phyloP scores from a whole-genome alignment of 2,329 filamentous ascomycete species.

The Penicillium sp. region DNA sequence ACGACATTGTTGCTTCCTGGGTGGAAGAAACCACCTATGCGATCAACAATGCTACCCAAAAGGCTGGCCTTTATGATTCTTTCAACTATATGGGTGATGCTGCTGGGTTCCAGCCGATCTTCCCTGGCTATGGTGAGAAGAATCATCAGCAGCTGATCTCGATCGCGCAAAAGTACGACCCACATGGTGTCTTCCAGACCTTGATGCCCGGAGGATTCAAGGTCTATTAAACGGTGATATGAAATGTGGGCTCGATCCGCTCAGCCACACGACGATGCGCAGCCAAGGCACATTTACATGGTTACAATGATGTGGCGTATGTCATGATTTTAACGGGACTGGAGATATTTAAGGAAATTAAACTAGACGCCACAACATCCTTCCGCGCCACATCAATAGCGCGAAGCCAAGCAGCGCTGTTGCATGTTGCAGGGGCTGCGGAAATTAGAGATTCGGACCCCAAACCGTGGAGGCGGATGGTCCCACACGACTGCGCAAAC shows the following conservation, averaged over 20 bases:
- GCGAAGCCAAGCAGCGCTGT: background rate
- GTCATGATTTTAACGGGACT: background rate
- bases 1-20: conserved; percentile 37
- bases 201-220: conserved; percentile 46
- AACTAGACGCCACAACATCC: background rate
- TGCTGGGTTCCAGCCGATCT: conserved; percentile 42
- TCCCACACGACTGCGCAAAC: background rate
- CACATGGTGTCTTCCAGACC: conserved; percentile 41
- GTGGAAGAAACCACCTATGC: conserved; percentile 35
- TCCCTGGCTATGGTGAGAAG: conserved; percentile 39
- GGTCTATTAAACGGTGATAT: conserved; percentile 28
- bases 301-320: background rate
- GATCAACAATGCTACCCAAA: conserved; percentile 33
- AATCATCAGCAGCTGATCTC: conserved; percentile 35
- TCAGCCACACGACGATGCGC: background rate
- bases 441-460: background rate
- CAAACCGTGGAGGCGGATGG: background rate
- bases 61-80: conserved; percentile 30
- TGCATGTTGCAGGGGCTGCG: background rate
- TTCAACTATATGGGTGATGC: conserved; percentile 43
- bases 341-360: background rate
- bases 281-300: background rate
- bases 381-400: background rate
- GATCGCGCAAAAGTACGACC: conserved; percentile 44
- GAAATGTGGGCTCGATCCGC: background rate